Conservation (phyloP, 2,329 filamentous ascomycete genomes). For the Aspergillus costaricaensis region DNA sequence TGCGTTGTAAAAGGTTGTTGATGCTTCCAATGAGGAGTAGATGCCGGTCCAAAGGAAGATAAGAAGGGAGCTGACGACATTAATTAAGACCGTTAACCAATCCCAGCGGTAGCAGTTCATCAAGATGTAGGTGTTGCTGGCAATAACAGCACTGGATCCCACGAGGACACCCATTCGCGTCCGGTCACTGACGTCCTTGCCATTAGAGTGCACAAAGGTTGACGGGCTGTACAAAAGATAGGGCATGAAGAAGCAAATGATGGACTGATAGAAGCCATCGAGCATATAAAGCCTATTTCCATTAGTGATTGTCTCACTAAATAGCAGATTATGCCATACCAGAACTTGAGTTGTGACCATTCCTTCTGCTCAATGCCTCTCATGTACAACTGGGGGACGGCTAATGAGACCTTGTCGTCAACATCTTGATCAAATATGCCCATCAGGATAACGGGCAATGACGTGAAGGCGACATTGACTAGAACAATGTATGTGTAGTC, state of each 20-base stretch:
- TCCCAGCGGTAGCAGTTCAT: slow-evolving; percentile 98
- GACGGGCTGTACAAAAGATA: slow-evolving; percentile 75
- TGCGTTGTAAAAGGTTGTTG: slow-evolving; percentile 71
- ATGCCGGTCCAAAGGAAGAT: slow-evolving; percentile 96
- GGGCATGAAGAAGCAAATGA: slow-evolving; percentile 90
- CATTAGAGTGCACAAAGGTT: slow-evolving; percentile 68
- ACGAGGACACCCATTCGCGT: slow-evolving; percentile 85
- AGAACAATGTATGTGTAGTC: slow-evolving; percentile 97
- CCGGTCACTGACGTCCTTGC: slow-evolving; percentile 75
- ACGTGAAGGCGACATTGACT: slow-evolving; percentile 97
- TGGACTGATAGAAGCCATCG: slow-evolving; percentile 91
- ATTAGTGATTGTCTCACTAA: slow-evolving; percentile 29
- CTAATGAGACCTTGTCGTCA: slow-evolving; percentile 87
- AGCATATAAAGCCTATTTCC: slow-evolving; percentile 78
- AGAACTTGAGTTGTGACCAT: slow-evolving; percentile 96
- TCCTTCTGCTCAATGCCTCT: slow-evolving; percentile 93
- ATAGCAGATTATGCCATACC: slow-evolving; percentile 55
- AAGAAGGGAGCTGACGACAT: slow-evolving; percentile 77
- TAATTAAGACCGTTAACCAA: slow-evolving; percentile 87
- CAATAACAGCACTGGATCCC: slow-evolving; percentile 77
- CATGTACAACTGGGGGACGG: slow-evolving; percentile 92
- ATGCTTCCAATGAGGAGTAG: slow-evolving; percentile 66
- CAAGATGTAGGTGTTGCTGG: slow-evolving; percentile 91
- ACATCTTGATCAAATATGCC: slow-evolving; percentile 97
- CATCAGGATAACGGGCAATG: slow-evolving; percentile 90